Base-by-base conservation (phyloP, 129 eudicot species). In the Centella asiatica region DNA sequence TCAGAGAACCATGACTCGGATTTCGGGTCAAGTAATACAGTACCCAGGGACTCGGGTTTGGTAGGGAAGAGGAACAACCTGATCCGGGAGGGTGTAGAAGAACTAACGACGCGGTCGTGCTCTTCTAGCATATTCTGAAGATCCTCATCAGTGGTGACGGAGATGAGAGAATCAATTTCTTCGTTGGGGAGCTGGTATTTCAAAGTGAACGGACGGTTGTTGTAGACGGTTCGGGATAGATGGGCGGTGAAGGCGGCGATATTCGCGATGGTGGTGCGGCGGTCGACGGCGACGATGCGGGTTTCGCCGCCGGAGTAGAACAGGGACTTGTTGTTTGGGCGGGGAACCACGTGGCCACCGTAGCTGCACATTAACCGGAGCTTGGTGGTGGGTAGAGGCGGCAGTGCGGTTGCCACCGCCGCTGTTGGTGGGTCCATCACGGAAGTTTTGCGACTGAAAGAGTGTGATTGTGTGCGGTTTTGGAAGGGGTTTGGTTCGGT, bases 301-400 rank as follows among this genome's bases (percentile, higher is more conserved):
- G 92, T 85, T 4, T 89, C 97, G 2, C 97, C 97, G 47, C 84
- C 86, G 72, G 81, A 74, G 83, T 89, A 89, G 74, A 67, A 78
- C 9, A 89, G 82, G 3, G 92, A 80, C 54, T 85, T 89, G 71
- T 77, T 64, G 72, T 79, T 72, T 0, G 97, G 95, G 20, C 97
- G 97, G 48, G 95, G 88, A 59, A 81, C 69, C 24, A 89, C 85
- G 65, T 89, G 95, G 69, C 97, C 97, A 51, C 88, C 84, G 72
- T 80, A 81, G 71, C 97, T 89, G 76, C 85, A 79, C 92, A 89
- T 83, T 1, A 89, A 77, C 24, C 97, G 97, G 80, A 89, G 70
- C 67, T 89, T 88, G 33, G 86, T 1, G 22, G 62, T 72, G 29
- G 85, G 85, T 44, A 69, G 39, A 0, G 75, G 79, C 7, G 77